Base-by-base conservation (phyloP, 176 grass and related monocot species). In the Avena atlantica region DNA sequence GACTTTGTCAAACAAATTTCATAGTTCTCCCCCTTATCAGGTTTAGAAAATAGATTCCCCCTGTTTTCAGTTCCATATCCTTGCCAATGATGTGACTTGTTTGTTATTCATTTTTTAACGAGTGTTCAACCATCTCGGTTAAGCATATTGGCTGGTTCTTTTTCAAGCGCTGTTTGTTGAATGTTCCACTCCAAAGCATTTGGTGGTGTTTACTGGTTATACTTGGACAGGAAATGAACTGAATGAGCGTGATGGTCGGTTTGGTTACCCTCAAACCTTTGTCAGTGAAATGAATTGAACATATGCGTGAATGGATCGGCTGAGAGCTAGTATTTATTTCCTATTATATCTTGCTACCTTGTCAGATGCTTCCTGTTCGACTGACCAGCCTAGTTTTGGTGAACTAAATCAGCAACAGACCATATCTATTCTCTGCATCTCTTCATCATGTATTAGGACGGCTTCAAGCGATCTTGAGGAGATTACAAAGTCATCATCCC, bases 1-100 rank as follows among this genome's bases (percentile, higher is more conserved):
- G 59, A 67, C 45, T 31, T 85, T 89, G 6, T 19, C 74, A 52
- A 65, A 29, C 13, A 34, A 60, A 61, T 81, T 66, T 58, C 56
- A 37, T 69, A 13, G 36, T 17, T 21, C 67, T 10, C 9, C 15
- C 12, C 14, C 25, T 65, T 66, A 27, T 27, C 11, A 64, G 61
- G 13, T 25, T 64, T 64, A 25, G 13, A 65, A 29, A 65, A 65
- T 24, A 65, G 37, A 5, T 17, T 85, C 7, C 11, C 3, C 10
- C n/a, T 58, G 15, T 47, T 52, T 47, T 13, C 23, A 13, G 79
- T 55, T 67, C 8, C 64, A 76, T 44, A 20, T 42, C 19, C 2
- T 19, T 59, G 70, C 4, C 11, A 9, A n/a, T 66, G 72, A 40
- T 47, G 42, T 55, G 11, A 11, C 73, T 70, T 24, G 15, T 27